Base-by-base conservation (phyloP, 176 grass and related monocot species). In the Oryza officinalis region DNA sequence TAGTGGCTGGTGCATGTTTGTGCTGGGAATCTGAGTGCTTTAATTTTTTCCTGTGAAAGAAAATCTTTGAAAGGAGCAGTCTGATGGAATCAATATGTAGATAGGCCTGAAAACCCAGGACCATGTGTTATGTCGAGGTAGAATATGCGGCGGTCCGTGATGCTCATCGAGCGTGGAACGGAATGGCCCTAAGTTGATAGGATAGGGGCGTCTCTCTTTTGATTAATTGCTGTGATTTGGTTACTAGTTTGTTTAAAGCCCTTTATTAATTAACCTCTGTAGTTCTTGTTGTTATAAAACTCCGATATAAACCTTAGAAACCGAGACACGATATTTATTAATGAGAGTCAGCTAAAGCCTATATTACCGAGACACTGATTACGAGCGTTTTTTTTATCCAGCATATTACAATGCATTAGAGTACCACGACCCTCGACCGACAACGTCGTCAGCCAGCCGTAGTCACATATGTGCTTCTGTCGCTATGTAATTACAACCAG, bases 151-250 rank as follows among this genome's bases (percentile, higher is more conserved):
- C 43, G 43, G 3, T 30, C 27, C n/a, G 63, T 32, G 41, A 27
- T 44, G 45, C n/a, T 13, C 31, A 10, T 44, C 10, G 22, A 22
- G n/a, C 22, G 14, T 50, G 40, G 40, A 41, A 46, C 20, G 49
- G 15, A 15, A 27, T 72, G 40, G 12, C n/a, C 9, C 14, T 25
- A 57, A 27, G 41, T 46, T 15, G 14, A 72, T 31, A 30, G 68
- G 52, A 8, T 65, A 65, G 38, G 80, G 40, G 57, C 27, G 74
- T 75, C 60, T 66, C 81, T 75, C 9, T 41, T 5, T 3, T 74
- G 52, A 22, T 20, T n/a, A 8, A 83, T 83, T 74, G 70, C 38
- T 65, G 52, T 65, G 70, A 83, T 74, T 18, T 65, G 37, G 70
- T 65, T 25, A 20, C 43, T 74, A 3, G 13, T 65, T 75, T 66